Evolutionary conservation across 1,284 basidiomycete genomes (phyloP), one percentile per base, ranked within the genome.

Genomic region (Ganoderma sp.): DNA sequence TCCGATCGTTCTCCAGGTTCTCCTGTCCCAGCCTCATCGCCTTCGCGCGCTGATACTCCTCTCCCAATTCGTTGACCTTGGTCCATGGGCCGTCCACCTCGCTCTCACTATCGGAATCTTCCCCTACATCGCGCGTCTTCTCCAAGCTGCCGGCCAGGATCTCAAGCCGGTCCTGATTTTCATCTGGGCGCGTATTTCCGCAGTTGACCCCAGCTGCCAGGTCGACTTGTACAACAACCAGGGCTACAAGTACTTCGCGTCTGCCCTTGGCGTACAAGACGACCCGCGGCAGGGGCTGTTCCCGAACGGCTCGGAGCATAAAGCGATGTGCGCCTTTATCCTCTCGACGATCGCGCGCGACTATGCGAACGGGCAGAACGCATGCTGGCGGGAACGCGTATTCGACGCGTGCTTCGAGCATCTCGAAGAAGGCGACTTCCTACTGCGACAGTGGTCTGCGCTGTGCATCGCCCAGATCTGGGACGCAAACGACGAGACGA

Each of bases 301-400:
- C 37, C 95, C 96, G 0, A 99, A 99, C 80, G 90, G 92, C 62
- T 94, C 95, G 17, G 97, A 99, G 79, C 97, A 99, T 79, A 95
- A 96, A 69, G 97, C 97, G 0, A 99, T 99, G 97, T 99, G 97
- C 77, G 95, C 96, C 0, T 99, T 99, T 81, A 97, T 99, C 74
- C 89, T 99, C 28, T 88, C 94, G n/a, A 91, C 96, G 37, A 91
- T 98, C 69, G 93, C 94, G 66, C 91, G 97, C 28, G 96, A 97
- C 75, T 97, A 93, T 78, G 87, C 89, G 8, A 87, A 87, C 0
- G 97, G 96, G 1, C 97, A 99, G 79, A 87, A 88, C 64, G 95
- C 94, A 0, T 97, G 95, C 78, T 88, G 93, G 80, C 85, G 88
- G 67, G 93, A 95, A 71, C 86, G 90, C 34, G 95, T 98, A 0